Evolutionary conservation across 176 grass and related monocot genomes (phyloP).

Genomic region (Avena sativa): DNA sequence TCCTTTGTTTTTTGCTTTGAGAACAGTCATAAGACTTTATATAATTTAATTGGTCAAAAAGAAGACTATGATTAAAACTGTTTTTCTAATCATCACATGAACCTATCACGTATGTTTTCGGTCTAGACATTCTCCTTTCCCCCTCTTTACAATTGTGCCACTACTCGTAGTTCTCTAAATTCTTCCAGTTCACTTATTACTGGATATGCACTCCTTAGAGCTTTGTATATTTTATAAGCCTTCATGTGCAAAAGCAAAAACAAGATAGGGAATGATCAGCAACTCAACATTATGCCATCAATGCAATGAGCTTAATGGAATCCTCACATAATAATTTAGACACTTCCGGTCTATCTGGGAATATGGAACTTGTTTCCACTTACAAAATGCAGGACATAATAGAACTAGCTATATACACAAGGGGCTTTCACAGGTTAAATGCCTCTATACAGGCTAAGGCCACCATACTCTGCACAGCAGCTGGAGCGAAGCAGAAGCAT

Average conservation of each 20-base stretch:
- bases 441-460: slow-evolving; percentile 48
- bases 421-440: slow-evolving; percentile 43
- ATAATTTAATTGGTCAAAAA: too few species aligned
- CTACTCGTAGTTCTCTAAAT: not conserved
- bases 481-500: slow-evolving; percentile 48
- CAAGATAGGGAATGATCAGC: not conserved
- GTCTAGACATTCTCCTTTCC: not conserved
- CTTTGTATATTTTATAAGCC: not conserved
- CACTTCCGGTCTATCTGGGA: slow-evolving; percentile 39
- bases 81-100: too few species aligned
- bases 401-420: slow-evolving; percentile 69
- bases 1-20: too few species aligned
- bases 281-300: slow-evolving; percentile 30
- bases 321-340: slow-evolving; percentile 53
- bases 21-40: too few species aligned
- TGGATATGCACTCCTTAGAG: not conserved
- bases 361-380: slow-evolving; percentile 52
- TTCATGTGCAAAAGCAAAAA: not conserved
- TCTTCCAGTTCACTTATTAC: not conserved
- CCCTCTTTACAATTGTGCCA: too few species aligned
- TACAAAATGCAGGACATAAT: slow-evolving; percentile 44
- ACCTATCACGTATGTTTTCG: not conserved
- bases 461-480: slow-evolving; percentile 46
- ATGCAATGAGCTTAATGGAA: slow-evolving; percentile 47
- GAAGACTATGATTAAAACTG: too few species aligned